Percentiles rank a stretch among this genome's conserved stretches.
Conservation (phyloP, 192 early-diverging fungal genomes). For the Rhizoclosmatium sp. region DNA sequence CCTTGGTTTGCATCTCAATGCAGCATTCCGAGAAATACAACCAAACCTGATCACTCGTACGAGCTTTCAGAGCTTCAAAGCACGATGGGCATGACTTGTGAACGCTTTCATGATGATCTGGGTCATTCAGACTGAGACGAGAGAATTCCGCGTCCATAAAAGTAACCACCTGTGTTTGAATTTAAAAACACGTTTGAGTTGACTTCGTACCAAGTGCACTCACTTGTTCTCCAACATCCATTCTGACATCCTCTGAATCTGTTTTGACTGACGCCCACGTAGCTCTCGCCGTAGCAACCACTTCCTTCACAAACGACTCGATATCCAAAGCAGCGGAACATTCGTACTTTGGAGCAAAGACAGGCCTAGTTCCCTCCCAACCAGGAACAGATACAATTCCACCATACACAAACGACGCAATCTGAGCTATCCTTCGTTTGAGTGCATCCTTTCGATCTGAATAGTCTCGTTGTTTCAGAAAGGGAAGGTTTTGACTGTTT, state of each 20-base stretch:
- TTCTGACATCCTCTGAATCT: not conserved
- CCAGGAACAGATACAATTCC: no score
- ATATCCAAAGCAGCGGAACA: not conserved
- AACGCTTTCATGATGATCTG: not conserved
- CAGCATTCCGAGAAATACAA: not conserved
- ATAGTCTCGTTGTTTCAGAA: no score
- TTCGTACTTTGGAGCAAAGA: not conserved
- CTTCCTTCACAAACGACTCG: not conserved
- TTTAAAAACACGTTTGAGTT: no score
- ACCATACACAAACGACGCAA: no score
- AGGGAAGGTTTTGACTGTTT: no score
- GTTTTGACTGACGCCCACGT: not conserved
- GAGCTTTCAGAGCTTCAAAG: not conserved
- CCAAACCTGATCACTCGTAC: not conserved
- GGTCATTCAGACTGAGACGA: not conserved
- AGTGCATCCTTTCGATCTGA: no score
- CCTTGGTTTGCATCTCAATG: constrained; percentile 11
- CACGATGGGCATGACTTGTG: not conserved
- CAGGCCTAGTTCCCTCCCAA: no score
- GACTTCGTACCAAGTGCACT: no score
- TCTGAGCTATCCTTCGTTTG: no score
- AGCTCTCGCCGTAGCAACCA: not conserved
- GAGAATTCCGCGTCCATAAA: not conserved
- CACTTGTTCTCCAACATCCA: not conserved
- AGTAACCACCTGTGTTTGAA: not conserved